phyloP scores from a whole-genome alignment of 2,329 filamentous ascomycete species.

The Aspergillus persii region DNA sequence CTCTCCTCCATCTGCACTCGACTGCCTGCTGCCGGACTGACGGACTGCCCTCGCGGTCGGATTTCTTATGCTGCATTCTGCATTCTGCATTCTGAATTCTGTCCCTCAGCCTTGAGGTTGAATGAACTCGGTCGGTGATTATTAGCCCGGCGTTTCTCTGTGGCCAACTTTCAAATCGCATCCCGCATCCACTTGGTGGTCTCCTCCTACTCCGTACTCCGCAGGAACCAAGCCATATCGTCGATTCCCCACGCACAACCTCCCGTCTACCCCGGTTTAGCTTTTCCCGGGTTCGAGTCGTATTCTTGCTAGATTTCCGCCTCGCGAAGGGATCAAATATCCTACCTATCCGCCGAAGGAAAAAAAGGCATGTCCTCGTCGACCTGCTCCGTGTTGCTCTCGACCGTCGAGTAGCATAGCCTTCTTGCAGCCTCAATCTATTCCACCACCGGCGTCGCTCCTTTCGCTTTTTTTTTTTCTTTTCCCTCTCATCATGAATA shows the following conservation, averaged over 20 bases:
- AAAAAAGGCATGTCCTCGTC: slow-evolving; percentile 30
- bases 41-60: too few species aligned
- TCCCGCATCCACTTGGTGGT: background rate
- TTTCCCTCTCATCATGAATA: slow-evolving; percentile 30
- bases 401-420: slow-evolving; percentile 20
- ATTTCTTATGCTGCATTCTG: too few species aligned
- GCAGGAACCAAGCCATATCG: background rate
- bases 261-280: background rate
- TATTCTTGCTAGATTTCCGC: background rate
- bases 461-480: background rate
- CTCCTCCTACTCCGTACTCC: background rate
- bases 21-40: slow-evolving; percentile 8
- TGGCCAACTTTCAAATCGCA: background rate
- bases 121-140: slow-evolving; percentile 12
- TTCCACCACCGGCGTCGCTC: background rate
- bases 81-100: background rate
- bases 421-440: slow-evolving; percentile 5
- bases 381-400: slow-evolving; percentile 22
- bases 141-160: slow-evolving; percentile 12
- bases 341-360: slow-evolving; percentile 4
- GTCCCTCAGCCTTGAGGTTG: slow-evolving; percentile 17
- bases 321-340: background rate
- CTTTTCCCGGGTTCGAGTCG: background rate
- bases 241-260: background rate
- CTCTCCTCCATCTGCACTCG: slow-evolving; percentile 18